Evolutionary conservation across 352 stramenopile genomes (phyloP), one percentile per base, ranked within the genome.

Genomic region (Globisporangium camurandrum): DNA sequence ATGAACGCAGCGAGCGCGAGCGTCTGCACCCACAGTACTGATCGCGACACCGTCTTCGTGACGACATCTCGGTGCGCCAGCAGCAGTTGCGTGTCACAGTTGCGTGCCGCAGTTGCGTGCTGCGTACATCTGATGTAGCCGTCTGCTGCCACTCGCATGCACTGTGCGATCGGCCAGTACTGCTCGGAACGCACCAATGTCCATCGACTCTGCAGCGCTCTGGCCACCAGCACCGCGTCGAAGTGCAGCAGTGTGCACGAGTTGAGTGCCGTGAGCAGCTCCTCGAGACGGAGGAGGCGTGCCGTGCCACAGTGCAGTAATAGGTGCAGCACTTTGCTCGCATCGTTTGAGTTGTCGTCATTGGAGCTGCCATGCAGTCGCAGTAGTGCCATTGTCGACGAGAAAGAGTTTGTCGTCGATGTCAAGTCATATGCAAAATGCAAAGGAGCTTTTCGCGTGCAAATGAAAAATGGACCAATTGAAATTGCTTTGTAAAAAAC

Each of bases 1-100:
- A 68, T 43, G 26, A 68, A 64, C 26, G 46, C 40, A 3, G 51
- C 51, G 24, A 53, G 43, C 27, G 46, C 33, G 16, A 67, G 4
- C 26, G 62, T 39, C 17, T 52, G 53, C 2, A 49, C 40, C 8
- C 16, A 39, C 22, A 19, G 31, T 31, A 38, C 33, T 4, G 22
- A 14, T 4, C 19, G 14, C 3, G n/a, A 8, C 17, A 2, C 37
- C 30, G 6, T 5, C 31, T 5, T 16, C 33, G 33, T 16, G 33
- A 4, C 33, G 33, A n/a, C n/a, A n/a, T n/a, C n/a, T n/a, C n/a
- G n/a, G n/a, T 7, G 33, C 33, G 10, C 11, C 33, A n/a, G 11
- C 11, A 38, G 33, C 33, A 38, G 33, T 24, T 12, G 37, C 23
- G 10, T 42, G 24, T 28, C 14, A n/a, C n/a, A n/a, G n/a, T n/a